Base-by-base conservation (phyloP, 2,329 filamentous ascomycete species). In the Fusarium nodosum region DNA sequence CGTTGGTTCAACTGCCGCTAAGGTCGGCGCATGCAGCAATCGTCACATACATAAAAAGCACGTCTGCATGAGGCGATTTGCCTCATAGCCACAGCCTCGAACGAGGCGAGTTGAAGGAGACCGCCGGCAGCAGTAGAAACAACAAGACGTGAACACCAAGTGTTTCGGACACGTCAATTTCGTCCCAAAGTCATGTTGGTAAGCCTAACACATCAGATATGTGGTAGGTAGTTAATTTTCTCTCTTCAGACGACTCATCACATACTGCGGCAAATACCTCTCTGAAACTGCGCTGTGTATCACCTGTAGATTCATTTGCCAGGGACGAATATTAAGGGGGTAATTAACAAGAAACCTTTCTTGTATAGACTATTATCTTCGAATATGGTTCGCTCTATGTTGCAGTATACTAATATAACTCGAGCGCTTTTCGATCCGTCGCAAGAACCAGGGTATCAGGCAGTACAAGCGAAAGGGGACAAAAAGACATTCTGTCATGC, bases 401-500 rank as follows among this genome's bases (percentile, higher is more conserved):
- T 48, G 54, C 22, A 39, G 47, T 52, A 48, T 45, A 38, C 36
- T 38, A 34, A 20, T 62, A 47, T 24, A 47, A 65, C 38, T 60
- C 45, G 36, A 51, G 33, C 46, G 44, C 45, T 60, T 39, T 60
- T 52, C 18, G n/a, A 52, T 56, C 44, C 61, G 26, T 42, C 53
- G 30, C 55, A 64, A 46, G 39, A 57, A 51, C 64, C 52, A 58
- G 67, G 67, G 67, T 71, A 70, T 68, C 68, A 56, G 55, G 20
- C 46, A 70, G 54, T 46, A 63, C 52, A 58, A 45, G 53, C 36
- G 33, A 66, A 62, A 51, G 22, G 41, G 41, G 20, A 24, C n/a
- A 50, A 30, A 34, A 31, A 26, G 15, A 45, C 45, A 45, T 41
- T 44, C 46, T 41, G 51, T 36, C 31, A 31, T 34, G 53, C 41